A percentile compares a stretch with the other conserved stretches of the same genome.
Evolutionary conservation across 129 eudicot species (phyloP).

Genomic region (Silybum marianum): DNA sequence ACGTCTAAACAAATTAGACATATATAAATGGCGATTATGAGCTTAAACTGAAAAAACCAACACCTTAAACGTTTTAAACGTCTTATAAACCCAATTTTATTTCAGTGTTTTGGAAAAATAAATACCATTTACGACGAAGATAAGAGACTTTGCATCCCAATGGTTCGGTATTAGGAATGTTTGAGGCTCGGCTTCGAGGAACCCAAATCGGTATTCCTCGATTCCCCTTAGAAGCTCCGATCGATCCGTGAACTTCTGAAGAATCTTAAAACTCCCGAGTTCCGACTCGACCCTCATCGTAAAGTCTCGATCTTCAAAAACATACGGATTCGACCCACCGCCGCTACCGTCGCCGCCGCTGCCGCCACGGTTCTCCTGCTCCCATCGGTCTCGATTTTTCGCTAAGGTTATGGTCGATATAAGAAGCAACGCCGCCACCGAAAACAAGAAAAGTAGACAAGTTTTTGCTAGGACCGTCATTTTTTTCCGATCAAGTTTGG

Average conservation of each 20-base stretch:
- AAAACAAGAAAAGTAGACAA: slow-evolving; percentile 27
- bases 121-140: slow-evolving; percentile 61
- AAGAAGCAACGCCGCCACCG: slow-evolving; percentile 12
- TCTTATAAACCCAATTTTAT: no score
- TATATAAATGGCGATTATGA: no score
- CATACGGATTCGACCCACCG: slow-evolving; percentile 47
- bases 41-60: no score
- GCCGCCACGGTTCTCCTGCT: background rate
- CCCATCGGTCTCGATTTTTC: no score
- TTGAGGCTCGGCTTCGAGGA: slow-evolving; percentile 71
- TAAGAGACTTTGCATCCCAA: slow-evolving; percentile 62
- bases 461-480: slow-evolving; percentile 39
- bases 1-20: no score
- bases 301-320: slow-evolving; percentile 68
- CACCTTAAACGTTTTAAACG: no score
- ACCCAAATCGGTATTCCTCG: slow-evolving; percentile 54
- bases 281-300: slow-evolving; percentile 39
- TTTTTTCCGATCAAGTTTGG: background rate
- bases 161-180: slow-evolving; percentile 68
- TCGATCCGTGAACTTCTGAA: slow-evolving; percentile 60
- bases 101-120: no score
- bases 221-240: slow-evolving; percentile 61
- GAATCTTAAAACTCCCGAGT: slow-evolving; percentile 54
- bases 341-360: no score
- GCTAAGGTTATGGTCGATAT: slow-evolving; percentile 20